Evolutionary conservation across 495 filamentous ascomycete species (phyloP).

Genomic region (Parathielavia appendiculata): DNA sequence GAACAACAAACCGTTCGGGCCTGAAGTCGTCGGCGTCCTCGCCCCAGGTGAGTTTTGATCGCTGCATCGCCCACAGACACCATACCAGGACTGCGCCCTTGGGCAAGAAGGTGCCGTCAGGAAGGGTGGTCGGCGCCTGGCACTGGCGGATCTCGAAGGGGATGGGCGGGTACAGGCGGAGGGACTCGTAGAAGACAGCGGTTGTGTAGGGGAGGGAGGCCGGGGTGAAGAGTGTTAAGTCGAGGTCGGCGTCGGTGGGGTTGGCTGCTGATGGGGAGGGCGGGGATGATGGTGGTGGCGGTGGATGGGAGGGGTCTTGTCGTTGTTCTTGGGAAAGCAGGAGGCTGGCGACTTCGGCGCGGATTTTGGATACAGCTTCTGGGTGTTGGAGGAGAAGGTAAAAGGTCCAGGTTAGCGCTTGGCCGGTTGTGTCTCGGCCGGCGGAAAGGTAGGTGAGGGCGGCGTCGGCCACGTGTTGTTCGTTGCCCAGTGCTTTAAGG

Average conservation of each 20-base stretch:
- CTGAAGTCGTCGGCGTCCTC: constrained; percentile 49
- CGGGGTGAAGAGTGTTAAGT: constrained; percentile 40
- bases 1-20: constrained; percentile 49
- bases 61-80: constrained; percentile 58
- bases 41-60: constrained; percentile 51
- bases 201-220: constrained; percentile 47
- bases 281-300: not conserved
- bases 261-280: not conserved
- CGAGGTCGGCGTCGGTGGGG: constrained; percentile 17
- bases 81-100: constrained; percentile 49
- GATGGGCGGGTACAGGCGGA: constrained; percentile 55
- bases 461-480: constrained; percentile 50
- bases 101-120: constrained; percentile 55
- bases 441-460: constrained; percentile 58
- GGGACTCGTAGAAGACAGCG: constrained; percentile 53
- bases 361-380: constrained; percentile 33
- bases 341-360: constrained; percentile 36
- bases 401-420: constrained; percentile 56
- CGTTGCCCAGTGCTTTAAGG: constrained; percentile 47
- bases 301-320: not conserved
- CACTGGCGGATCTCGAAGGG: constrained; percentile 58
- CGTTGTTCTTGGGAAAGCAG: constrained; percentile 9
- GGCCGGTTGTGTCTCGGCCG: constrained; percentile 56
- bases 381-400: constrained; percentile 52
- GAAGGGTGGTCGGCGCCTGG: constrained; percentile 45